Base-by-base conservation (phyloP, 345 rosid species). In the Luvunga scandens region DNA sequence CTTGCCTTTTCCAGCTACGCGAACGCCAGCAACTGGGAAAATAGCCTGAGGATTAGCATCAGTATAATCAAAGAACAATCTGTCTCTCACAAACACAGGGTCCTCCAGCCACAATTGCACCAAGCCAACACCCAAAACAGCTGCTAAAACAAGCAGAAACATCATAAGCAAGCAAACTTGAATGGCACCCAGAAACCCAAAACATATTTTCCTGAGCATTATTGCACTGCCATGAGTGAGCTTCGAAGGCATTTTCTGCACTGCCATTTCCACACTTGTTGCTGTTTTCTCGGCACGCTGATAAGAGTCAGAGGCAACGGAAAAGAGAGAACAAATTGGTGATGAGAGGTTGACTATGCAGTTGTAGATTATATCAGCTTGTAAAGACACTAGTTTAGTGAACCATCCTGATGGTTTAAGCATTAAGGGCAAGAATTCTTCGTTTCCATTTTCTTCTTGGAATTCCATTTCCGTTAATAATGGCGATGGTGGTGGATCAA, bases 11-110 rank as follows among this genome's bases (percentile, higher is more conserved):
- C 30, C n/a, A 25, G 21, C 65, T 60, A 45, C 33, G 18, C 69
- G 7, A 42, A 9, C 28, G 21, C 80, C 63, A 12, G 75, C 64
- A 38, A 90, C 77, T 31, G 57, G 18, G 69, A 92, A 78, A 36
- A 83, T 78, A 2, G 95, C 99, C 57, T 36, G 79, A 13, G 98
- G 97, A 71, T 88, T 88, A 0, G 80, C 79, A 18, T 86, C 82
- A 8, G 91, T 88, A 79, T 91, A 93, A 73, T 95, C 98, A 66
- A 93, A 92, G 69, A 87, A 85, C 68, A 94, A 21, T 72, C 78
- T 88, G 25, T 94, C 90, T 75, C 80, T 88, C 75, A 88, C 64
- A 12, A 83, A 76, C 73, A 91, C 83, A 7, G 99, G 95, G 89
- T 92, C 91, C 72, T 93, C 97, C 27, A 83, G 76, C 87, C 85